Evolutionary conservation across 2,329 filamentous ascomycete species (phyloP), one percentile per base, ranked within the genome.

Genomic region (Exophiala alcalophila): DNA sequence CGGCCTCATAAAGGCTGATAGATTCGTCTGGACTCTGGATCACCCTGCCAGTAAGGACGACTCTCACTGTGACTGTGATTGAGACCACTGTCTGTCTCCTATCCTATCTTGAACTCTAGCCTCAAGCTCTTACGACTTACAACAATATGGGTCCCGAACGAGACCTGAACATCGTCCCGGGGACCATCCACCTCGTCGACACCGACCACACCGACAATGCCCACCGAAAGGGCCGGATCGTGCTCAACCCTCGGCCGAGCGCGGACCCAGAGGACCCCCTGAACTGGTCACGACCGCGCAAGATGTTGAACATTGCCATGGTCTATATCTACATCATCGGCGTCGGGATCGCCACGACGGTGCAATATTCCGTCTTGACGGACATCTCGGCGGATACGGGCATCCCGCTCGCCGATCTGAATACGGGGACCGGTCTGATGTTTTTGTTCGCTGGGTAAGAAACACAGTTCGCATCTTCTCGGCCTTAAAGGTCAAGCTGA

Each of bases 201-300:
- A 36, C 19, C n/a, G 31, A 30, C 16, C 21, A 23, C 8, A 14
- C 14, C 5, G 24, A 38, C 15, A 20, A 38, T 14, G 19, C 40
- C 2, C 10, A 35, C 32, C 15, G 14, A n/a, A 35, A 35, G 11
- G 32, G 32, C 19, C 19, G 26, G 20, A 35, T 72, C 31, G 60
- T 70, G 2, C 57, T 71, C 3, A 61, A 69, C 2, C 69, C 69
- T 1, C 54, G 60, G 2, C 71, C 70, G 1, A 71, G 67, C 2
- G 52, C 57, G 27, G 67, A 73, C 47, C 68, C 67, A 2, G 66
- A 72, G 40, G 70, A 73, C 48, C 69, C 69, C 9, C 54, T 72
- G 34, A 71, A 71, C 32, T 72, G 69, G 69, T 60, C 63, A n/a
- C 58, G 52, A 4, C 52, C 58, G n/a, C 61, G 69, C 27, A 72